Evolutionary conservation across 2,329 filamentous ascomycete species (phyloP).

Genomic region (Pyrenophora graminea): DNA sequence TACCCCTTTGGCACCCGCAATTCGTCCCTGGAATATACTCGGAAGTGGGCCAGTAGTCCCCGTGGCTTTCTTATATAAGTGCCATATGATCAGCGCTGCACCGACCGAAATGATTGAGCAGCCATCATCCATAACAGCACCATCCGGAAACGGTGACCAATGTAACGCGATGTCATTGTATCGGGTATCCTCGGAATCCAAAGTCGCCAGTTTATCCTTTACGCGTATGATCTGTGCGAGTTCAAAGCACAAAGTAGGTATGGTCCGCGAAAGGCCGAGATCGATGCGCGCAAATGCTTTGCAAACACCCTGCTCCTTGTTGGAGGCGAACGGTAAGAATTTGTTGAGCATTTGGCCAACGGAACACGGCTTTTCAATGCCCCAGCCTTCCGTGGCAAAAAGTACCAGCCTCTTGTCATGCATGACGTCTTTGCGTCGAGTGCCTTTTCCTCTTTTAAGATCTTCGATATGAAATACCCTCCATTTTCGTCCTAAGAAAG

Average conservation of each 20-base stretch:
- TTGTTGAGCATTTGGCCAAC: conserved; percentile 45
- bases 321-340: conserved; percentile 46
- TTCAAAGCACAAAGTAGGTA: conserved; percentile 43
- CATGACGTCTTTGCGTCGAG: conserved; percentile 7
- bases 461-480: conserved; percentile 45
- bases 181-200: conserved; percentile 35
- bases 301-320: conserved; percentile 43
- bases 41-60: conserved; percentile 69
- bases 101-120: conserved; percentile 67
- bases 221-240: conserved; percentile 43
- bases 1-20: conserved; percentile 75
- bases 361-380: conserved; percentile 24
- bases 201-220: conserved; percentile 39
- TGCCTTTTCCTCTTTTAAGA: conserved; percentile 42
- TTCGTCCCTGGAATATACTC: conserved; percentile 68
- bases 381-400: conserved; percentile 42
- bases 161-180: conserved; percentile 44
- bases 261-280: conserved; percentile 49
- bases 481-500: conserved; percentile 51
- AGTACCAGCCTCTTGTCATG: conserved; percentile 37
- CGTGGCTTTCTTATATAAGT: conserved; percentile 55
- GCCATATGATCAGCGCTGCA: conserved; percentile 60
- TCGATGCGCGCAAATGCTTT: conserved; percentile 52
- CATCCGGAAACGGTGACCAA: conserved; percentile 22
- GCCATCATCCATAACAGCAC: conserved; percentile 56